Evolutionary conservation across 1,139 yeast species (phyloP).

Genomic region (Hyphopichia wangnamkhiaoensis): DNA sequence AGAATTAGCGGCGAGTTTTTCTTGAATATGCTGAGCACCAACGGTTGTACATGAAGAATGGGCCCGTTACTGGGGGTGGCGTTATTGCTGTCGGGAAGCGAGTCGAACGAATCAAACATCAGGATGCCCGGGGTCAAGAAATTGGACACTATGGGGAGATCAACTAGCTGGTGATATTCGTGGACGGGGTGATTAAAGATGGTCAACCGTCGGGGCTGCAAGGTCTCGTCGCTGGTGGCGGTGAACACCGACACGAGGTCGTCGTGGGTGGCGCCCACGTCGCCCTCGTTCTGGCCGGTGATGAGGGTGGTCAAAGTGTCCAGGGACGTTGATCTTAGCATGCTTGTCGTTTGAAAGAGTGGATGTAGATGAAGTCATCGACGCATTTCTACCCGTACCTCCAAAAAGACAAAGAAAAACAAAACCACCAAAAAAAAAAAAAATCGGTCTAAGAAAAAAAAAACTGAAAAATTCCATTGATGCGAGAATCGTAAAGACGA

Average conservation of each 20-base stretch:
- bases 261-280: background rate
- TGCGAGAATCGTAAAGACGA: no score
- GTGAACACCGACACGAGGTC: constrained; percentile 23
- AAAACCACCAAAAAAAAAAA: no score
- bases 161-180: constrained; percentile 20
- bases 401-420: no score
- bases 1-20: constrained; percentile 35
- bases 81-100: no score
- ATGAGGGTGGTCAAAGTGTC: no score
- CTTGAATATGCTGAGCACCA: constrained; percentile 32
- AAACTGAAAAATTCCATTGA: no score
- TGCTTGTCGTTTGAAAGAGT: no score
- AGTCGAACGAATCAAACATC: constrained; percentile 21
- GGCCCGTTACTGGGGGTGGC: constrained; percentile 19
- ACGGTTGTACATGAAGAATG: constrained; percentile 21
- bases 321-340: no score
- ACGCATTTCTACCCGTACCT: no score
- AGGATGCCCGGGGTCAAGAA: constrained; percentile 31
- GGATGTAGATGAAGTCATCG: no score
- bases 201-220: constrained; percentile 18
- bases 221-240: constrained; percentile 29
- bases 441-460: no score
- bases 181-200: constrained; percentile 25
- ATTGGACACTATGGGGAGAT: constrained; percentile 31
- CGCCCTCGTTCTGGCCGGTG: no score